phyloP scores from a whole-genome alignment of 352 stramenopile species.

The Pythium oligandrum region DNA sequence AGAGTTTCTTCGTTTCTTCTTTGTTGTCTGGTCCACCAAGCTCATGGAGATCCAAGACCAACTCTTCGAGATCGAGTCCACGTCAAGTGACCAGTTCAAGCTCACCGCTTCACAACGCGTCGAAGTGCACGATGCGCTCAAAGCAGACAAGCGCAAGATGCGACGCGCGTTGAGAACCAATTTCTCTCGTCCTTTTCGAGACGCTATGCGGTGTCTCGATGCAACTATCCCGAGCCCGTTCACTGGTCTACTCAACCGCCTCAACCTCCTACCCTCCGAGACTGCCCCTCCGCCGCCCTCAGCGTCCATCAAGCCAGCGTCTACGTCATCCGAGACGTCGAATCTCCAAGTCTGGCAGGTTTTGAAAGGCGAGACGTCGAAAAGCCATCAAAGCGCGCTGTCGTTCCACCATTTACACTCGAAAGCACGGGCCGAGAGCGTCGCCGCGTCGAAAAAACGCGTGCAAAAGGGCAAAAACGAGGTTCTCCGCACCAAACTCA shows the following conservation, averaged over 20 bases:
- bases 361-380: conserved; percentile 23
- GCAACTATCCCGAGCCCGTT: conserved; percentile 37
- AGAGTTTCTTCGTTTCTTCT: conserved; percentile 52
- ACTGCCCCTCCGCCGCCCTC: too few relatives aligned
- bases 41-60: conserved; percentile 50
- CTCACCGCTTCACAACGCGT: background rate
- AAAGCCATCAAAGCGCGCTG: conserved; percentile 8
- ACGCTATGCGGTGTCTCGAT: conserved; percentile 46
- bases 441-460: conserved; percentile 14
- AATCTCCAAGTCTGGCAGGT: conserved; percentile 29
- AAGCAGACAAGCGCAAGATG: conserved; percentile 19
- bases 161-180: conserved; percentile 39
- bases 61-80: conserved; percentile 21
- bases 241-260: conserved; percentile 22
- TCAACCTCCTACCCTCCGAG: conserved; percentile 20
- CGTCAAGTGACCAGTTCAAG: background rate
- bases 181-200: conserved; percentile 46
- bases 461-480: conserved; percentile 32
- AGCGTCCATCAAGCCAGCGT: background rate
- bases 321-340: background rate
- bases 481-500: conserved; percentile 26
- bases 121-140: conserved; percentile 9
- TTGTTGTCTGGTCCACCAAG: conserved; percentile 43
- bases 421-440: conserved; percentile 2
- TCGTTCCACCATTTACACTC: conserved; percentile 17